These are phyloP conservation scores for Dactylellina parvicollis DNA, from an alignment of 2,329 filamentous ascomycete species.

Conservation along the genomic window DNA sequence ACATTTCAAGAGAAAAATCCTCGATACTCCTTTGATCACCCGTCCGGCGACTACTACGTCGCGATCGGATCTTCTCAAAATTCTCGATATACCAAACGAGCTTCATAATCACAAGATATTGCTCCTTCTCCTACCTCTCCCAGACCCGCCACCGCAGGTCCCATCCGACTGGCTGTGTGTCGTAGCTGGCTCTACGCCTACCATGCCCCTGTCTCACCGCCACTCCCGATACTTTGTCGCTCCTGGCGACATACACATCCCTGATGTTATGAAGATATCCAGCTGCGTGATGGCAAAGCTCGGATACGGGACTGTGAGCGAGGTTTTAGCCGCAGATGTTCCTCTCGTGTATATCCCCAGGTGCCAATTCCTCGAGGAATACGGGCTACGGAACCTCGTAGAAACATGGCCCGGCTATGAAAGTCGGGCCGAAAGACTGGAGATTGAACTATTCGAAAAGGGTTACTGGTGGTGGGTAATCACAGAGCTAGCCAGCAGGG, in stretches of 20 bases:
- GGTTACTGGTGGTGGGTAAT: conserved; percentile 46
- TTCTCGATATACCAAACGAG: conserved; percentile 12
- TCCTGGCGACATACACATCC: conserved; percentile 39
- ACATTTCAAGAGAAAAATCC: conserved; percentile 25
- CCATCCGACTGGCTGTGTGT: conserved; percentile 49
- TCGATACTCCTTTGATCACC: conserved; percentile 41
- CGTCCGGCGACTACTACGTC: conserved; percentile 23
- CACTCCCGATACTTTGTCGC: conserved; percentile 48
- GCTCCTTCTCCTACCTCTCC: conserved; percentile 29
- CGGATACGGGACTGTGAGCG: conserved; percentile 44
- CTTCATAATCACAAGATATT: conserved; percentile 16
- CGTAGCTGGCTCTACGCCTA: conserved; percentile 42
- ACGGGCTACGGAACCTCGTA: conserved; percentile 35
- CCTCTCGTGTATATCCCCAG: conserved; percentile 42
- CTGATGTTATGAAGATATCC: conserved; percentile 47
- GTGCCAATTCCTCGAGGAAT: conserved; percentile 45
- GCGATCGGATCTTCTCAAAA: conserved; percentile 28
- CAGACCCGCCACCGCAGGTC: conserved; percentile 36
- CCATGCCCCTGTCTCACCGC: conserved; percentile 36
- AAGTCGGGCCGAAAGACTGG: conserved; percentile 33
- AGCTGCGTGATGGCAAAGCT: conserved; percentile 52
- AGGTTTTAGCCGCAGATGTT: conserved; percentile 38
- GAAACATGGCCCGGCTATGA: conserved; percentile 40
- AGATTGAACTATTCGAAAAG: conserved; percentile 39
- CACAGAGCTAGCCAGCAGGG: conserved; percentile 29